Evolutionary conservation across 2,329 filamentous ascomycete genomes (phyloP).

Genomic region (Botrytis sinoallii): DNA sequence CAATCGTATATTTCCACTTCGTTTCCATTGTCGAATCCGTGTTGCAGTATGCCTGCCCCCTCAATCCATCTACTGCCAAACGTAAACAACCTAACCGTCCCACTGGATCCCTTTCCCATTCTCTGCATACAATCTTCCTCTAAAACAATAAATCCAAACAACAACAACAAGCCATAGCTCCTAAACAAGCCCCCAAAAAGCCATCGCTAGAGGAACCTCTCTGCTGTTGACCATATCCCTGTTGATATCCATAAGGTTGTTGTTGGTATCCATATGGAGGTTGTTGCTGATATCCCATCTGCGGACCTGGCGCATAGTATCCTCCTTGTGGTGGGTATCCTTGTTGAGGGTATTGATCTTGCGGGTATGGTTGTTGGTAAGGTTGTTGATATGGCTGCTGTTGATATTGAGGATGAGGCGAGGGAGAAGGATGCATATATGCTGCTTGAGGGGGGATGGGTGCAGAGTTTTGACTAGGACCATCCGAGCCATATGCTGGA

Average conservation of each 20-base stretch:
- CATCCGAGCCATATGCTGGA: slow-evolving; percentile 29
- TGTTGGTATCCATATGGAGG: slow-evolving; percentile 22
- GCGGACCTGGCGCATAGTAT: slow-evolving; percentile 30
- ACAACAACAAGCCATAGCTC: slow-evolving; percentile 48
- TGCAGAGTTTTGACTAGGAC: not conserved
- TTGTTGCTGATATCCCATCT: slow-evolving; percentile 29
- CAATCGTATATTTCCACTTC: not conserved
- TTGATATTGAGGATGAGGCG: slow-evolving; percentile 25
- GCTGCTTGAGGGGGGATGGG: slow-evolving; percentile 26
- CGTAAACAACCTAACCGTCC: not conserved
- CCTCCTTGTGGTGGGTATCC: slow-evolving; percentile 22
- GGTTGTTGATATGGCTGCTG: slow-evolving; percentile 20
- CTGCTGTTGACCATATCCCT: slow-evolving; percentile 31
- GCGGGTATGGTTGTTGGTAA: slow-evolving; percentile 20
- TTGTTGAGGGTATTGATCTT: slow-evolving; percentile 18
- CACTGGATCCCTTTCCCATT: not conserved
- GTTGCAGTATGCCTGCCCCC: not conserved
- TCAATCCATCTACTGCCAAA: not conserved
- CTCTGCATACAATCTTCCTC: not conserved
- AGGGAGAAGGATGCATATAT: slow-evolving; percentile 21
- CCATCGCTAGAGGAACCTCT: slow-evolving; percentile 43
- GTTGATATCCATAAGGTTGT: slow-evolving; percentile 28
- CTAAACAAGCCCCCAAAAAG: slow-evolving; percentile 44
- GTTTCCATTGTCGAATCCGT: not conserved
- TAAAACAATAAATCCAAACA: slow-evolving; percentile 51